Percentiles rank a stretch among this genome's conserved stretches.
phyloP scores from a whole-genome alignment of 78 protist species.

The Fonticula alba region DNA sequence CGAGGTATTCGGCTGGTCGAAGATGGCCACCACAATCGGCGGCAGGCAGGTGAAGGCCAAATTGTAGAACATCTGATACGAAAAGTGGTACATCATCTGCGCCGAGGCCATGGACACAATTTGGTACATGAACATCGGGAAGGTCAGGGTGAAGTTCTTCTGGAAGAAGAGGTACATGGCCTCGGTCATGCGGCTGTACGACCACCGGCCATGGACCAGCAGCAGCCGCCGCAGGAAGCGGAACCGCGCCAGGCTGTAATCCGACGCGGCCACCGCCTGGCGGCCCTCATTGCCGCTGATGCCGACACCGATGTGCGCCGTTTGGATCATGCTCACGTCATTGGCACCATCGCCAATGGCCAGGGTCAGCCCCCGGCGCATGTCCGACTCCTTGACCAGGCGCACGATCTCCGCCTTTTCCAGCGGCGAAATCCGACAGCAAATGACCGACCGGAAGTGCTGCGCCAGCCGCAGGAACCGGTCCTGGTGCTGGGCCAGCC shows the following conservation, averaged over 20 bases:
- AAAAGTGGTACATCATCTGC: conserved; percentile 38
- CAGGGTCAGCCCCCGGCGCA: conserved; percentile 61
- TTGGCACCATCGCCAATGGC: conserved; percentile 92
- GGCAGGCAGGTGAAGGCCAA: conserved; percentile 14
- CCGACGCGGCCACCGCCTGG: conserved; percentile 70
- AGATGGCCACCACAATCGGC: conserved; percentile 7
- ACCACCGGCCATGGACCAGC: conserved; percentile 44
- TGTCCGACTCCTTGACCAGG: conserved; percentile 15
- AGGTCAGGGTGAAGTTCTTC: conserved; percentile 1
- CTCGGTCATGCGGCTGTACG: conserved; percentile 27
- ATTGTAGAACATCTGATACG: conserved; percentile 9
- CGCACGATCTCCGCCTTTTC: conserved; percentile 42
- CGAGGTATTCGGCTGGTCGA: no score
- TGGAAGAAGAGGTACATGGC: conserved; percentile 7
- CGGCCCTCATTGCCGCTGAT: conserved; percentile 77
- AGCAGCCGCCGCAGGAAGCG: conserved; percentile 3
- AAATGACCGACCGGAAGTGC: conserved; percentile 39
- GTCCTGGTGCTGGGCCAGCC: conserved; percentile 1
- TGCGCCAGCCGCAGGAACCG: conserved; percentile 25
- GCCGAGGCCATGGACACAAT: conserved; percentile 25
- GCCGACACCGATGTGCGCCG: conserved; percentile 80
- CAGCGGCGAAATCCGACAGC: conserved; percentile 70
- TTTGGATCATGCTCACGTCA: conserved; percentile 47
- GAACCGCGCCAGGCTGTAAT: conserved; percentile 35
- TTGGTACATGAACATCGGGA: conserved; percentile 21